Evolutionary conservation across 331 rosid species (phyloP), one percentile per base, ranked within the genome.

Genomic region (Quercus lobata): DNA sequence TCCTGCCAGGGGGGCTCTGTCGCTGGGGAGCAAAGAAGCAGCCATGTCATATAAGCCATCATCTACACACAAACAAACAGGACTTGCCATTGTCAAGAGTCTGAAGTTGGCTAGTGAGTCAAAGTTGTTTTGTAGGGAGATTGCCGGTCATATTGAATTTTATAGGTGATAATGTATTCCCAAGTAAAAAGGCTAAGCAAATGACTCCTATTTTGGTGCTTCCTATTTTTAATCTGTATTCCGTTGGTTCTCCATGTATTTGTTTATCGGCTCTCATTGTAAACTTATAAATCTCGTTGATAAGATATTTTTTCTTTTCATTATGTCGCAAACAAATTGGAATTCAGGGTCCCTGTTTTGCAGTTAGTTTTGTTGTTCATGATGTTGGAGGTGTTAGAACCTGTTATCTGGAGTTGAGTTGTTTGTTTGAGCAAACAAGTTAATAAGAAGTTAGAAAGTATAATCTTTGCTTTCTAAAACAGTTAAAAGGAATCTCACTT

Each of bases 121-220:
- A 19, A 96, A 89, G 88, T 81, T 96, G 46, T 69, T 93, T 60
- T 96, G 98, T 46, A 83, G 91, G 80, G 98, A 96, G 66, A 83
- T 89, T 74, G 97, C 97, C 4, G 97, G 98, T 21, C 93, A 93
- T 80, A 76, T 92, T 52, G 99, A 93, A 76, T 90, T 90, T 80
- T 90, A 61, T 77, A 72, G 83, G 72, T 85, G 80, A 88, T 68
- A 41, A 41, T 41, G 46, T 41, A 72, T 75, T 75, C 79, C 52
- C 74, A 49, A 22, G 83, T 35, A 18, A 35, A 46, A 61, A 49
- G 65, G 71, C 19, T 71, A 62, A 73, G 80, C 76, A 79, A 72
- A 69, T 84, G 78, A 57, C 55, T 83, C 63, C 82, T 71, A 15
- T 17, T 73, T 49, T 49, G 54, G 71, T 61, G 37, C 46, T 71